phyloP scores from a whole-genome alignment of 2,329 filamentous ascomycete species.

The Aspergillus novoparasiticus region DNA sequence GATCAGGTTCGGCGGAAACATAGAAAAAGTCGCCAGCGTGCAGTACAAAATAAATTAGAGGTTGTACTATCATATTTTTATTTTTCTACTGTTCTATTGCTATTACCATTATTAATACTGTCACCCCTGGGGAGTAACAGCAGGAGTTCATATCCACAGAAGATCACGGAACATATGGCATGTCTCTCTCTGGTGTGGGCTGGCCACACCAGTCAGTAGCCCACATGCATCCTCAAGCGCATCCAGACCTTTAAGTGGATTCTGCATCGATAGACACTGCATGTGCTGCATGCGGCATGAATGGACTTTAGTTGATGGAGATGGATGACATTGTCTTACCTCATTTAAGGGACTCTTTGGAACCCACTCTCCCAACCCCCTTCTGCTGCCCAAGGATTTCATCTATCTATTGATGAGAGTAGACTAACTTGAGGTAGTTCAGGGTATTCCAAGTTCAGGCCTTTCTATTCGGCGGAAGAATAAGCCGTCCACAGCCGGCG shows the following conservation, averaged over 20 bases:
- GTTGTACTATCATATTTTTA: not conserved
- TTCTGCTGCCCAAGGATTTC: not conserved
- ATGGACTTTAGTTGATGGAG: constrained; percentile 1
- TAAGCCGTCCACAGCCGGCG: constrained; percentile 3
- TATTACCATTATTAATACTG: not conserved
- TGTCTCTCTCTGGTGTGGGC: not conserved
- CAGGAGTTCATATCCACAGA: not conserved
- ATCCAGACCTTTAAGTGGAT: constrained; percentile 1
- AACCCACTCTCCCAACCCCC: not conserved
- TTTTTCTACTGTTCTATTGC: not conserved
- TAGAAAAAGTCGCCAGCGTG: not conserved
- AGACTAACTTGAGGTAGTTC: not conserved
- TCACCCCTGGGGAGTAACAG: not conserved
- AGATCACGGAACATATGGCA: not conserved
- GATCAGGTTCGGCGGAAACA: constrained; percentile 1
- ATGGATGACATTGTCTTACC: constrained; percentile 4
- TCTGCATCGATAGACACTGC: constrained; percentile 1
- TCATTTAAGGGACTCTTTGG: not conserved
- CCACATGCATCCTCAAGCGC: not conserved
- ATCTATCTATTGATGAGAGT: not conserved
- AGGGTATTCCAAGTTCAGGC: not conserved
- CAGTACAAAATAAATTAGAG: not conserved
- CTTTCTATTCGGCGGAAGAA: constrained; percentile 12
- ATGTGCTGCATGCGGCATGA: not conserved
- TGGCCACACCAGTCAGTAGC: not conserved